Base-by-base conservation (phyloP, 345 rosid species). In the Chamaenerion angustifolium region DNA sequence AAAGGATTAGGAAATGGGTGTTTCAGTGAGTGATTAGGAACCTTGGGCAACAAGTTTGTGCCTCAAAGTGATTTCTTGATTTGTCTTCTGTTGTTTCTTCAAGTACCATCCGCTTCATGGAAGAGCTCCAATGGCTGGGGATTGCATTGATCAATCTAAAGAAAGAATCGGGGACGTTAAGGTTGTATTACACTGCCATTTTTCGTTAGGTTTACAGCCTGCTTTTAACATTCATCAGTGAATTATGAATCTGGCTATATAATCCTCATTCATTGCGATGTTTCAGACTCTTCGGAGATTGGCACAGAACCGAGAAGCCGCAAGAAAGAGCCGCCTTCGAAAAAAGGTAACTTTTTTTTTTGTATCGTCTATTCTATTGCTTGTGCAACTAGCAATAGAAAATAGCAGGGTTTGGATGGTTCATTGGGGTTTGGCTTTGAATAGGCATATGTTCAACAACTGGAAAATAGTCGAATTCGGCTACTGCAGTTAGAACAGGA, bases 301-400 rank as follows among this genome's bases (percentile, higher is more conserved):
- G 54, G 95, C 95, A 50, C 98, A 89, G 64, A 85, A 89, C 65
- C 69, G 98, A n/a, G 98, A 89, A 62, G 98, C 95, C 61, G 98
- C 95, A 6, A 81, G 88, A 70, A 89, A 81, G 71, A 83, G 95
- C 62, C 76, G 98, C 19, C 69, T 85, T 52, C 76, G 98, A 67
- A 89, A 89, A 64, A 89, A 89, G 68, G 98, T 85, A 76, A 55
- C 19, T 17, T 13, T 27, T 17, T 54, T 14, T 49, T 12, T 31
- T 52, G 4, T 15, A 45, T 54, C 13, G 16, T 31, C 48, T 14
- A 8, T 41, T 9, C 42, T 9, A 47, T 58, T 40, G 42, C 40
- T 48, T 16, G 25, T 31, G 2, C 3, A 2, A 23, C 27, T 2
- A 23, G 27, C 2, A 23, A 23, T 23, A 2, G 27, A 23, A 23